Percentiles rank a stretch among this genome's conserved stretches.
These are phyloP conservation scores for Phytopythium aichiense DNA, from an alignment of 352 stramenopile genomes.

Conservation along the genomic window DNA sequence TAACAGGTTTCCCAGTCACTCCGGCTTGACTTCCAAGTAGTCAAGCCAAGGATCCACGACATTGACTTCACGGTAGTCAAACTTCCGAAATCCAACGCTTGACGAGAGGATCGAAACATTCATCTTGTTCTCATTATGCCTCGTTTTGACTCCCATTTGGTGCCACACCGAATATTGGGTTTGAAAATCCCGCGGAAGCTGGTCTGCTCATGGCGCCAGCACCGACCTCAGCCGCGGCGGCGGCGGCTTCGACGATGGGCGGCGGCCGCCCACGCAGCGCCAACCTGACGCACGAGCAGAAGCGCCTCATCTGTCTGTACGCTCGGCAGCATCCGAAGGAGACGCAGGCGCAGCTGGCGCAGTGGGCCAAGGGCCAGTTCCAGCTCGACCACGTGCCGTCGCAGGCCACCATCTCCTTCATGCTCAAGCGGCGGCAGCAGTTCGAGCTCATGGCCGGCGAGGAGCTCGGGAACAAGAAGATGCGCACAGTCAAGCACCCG, in stretches of 20 bases:
- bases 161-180: not conserved
- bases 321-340: slow-evolving; percentile 63
- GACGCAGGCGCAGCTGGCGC: slow-evolving; percentile 67
- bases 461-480: slow-evolving; percentile 70
- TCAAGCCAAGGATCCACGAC: no score
- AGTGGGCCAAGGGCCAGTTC: slow-evolving; percentile 75
- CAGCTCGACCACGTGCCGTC: slow-evolving; percentile 53
- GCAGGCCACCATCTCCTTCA: slow-evolving; percentile 79
- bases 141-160: not conserved
- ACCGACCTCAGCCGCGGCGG: not conserved
- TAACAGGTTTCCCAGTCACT: no score
- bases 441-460: slow-evolving; percentile 76
- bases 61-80: no score
- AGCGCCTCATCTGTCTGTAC: slow-evolving; percentile 74
- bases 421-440: slow-evolving; percentile 66
- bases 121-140: not conserved
- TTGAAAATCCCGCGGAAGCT: not conserved
- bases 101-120: not conserved
- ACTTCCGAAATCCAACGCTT: no score
- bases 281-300: slow-evolving; percentile 84
- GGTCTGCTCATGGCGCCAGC: not conserved
- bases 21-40: no score
- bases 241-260: slow-evolving; percentile 1
- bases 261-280: slow-evolving; percentile 31
- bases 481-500: slow-evolving; percentile 71